A percentile compares a stretch with the other conserved stretches of the same genome.
These are phyloP conservation scores for Vitis rotundifolia DNA, from an alignment of 164 flowering plant species.

Conservation along the genomic window DNA sequence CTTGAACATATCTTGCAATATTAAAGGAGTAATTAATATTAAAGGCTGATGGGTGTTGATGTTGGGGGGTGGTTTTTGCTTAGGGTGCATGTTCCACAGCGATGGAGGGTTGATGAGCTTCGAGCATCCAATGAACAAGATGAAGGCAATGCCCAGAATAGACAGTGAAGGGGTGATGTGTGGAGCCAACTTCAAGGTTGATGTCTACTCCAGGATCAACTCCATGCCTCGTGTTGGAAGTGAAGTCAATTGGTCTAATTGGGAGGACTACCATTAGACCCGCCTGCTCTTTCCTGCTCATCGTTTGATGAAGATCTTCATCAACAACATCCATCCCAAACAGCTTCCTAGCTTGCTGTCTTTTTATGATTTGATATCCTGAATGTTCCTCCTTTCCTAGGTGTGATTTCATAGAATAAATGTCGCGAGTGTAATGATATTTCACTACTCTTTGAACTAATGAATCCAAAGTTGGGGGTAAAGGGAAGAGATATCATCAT, in stretches of 20 bases:
- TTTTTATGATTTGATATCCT: too few species aligned
- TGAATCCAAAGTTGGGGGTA: too few species aligned
- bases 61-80: not conserved
- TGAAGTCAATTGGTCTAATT: slow-evolving; percentile 62
- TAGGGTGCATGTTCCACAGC: slow-evolving; percentile 71
- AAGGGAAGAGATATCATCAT: too few species aligned
- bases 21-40: too few species aligned
- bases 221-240: slow-evolving; percentile 91
- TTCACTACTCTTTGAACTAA: too few species aligned
- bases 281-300: not conserved
- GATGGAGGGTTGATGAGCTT: slow-evolving; percentile 89
- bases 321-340: not conserved
- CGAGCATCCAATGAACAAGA: slow-evolving; percentile 92
- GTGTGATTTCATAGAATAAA: too few species aligned
- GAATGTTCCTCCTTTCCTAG: too few species aligned
- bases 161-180: slow-evolving; percentile 92
- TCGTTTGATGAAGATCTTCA: not conserved
- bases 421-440: too few species aligned
- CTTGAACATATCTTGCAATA: too few species aligned
- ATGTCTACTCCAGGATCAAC: slow-evolving; percentile 54
- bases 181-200: slow-evolving; percentile 91
- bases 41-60: too few species aligned
- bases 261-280: slow-evolving; percentile 25
- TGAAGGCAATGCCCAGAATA: slow-evolving; percentile 88
- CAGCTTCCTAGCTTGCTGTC: too few species aligned